phyloP scores from a whole-genome alignment of 306 rosid genomes.

The Sophora flavescens region DNA sequence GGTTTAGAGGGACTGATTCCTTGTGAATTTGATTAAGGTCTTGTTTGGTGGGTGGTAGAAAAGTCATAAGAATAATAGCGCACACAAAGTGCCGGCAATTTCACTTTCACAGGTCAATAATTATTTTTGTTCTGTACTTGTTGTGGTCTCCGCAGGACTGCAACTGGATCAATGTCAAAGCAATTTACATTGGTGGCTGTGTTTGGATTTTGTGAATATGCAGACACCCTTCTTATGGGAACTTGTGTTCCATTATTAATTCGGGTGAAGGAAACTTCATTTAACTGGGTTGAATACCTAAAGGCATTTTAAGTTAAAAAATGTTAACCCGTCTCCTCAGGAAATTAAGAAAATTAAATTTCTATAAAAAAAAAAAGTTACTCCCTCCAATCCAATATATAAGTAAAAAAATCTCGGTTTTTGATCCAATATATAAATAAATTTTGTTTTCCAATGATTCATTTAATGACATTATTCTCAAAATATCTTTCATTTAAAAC shows the following conservation, averaged over 20 bases:
- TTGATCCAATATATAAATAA: no score
- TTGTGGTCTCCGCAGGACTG: constrained; percentile 40
- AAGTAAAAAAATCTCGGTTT: no score
- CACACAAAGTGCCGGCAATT: constrained; percentile 39
- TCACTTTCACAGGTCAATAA: constrained; percentile 39
- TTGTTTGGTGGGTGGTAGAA: constrained; percentile 51
- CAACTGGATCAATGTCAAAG: constrained; percentile 26
- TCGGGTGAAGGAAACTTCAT: not conserved
- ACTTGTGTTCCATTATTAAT: not conserved
- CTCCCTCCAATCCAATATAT: no score
- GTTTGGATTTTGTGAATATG: constrained; percentile 20
- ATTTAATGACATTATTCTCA: no score
- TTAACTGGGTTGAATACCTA: not conserved
- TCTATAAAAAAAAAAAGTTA: no score
- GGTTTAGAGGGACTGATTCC: constrained; percentile 29
- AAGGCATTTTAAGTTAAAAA: not conserved
- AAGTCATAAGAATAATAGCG: constrained; percentile 23
- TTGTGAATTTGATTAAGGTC: constrained; percentile 40
- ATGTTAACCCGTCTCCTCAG: no score
- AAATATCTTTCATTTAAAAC: no score
- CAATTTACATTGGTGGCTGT: constrained; percentile 21
- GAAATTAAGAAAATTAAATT: no score
- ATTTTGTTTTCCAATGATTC: no score
- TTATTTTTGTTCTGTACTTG: constrained; percentile 29
- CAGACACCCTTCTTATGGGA: not conserved